Evolutionary conservation across 1,284 basidiomycete genomes (phyloP).

Genomic region (Rhizopogon hawkerae): DNA sequence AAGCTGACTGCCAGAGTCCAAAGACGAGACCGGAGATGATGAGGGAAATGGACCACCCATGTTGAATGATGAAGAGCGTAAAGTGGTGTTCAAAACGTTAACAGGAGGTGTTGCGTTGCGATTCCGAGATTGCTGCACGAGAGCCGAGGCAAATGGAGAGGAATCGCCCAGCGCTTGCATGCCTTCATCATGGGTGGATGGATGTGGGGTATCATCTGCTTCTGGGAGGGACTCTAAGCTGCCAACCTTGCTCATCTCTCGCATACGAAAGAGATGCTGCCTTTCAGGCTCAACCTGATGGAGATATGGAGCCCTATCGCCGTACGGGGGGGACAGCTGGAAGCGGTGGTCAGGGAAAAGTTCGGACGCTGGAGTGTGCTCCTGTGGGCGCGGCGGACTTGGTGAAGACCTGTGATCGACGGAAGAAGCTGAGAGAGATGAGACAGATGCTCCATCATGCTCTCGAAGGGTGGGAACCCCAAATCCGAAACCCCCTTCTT

Average conservation of each 20-base stretch:
- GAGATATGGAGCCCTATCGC: conserved; percentile 39
- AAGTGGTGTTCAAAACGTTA: conserved; percentile 15
- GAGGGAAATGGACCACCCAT: conserved; percentile 42
- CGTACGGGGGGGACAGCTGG: conserved; percentile 27
- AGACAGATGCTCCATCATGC: conserved; percentile 46
- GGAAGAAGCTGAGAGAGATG: conserved; percentile 49
- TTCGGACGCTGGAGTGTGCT: conserved; percentile 24
- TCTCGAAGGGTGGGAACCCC: conserved; percentile 43
- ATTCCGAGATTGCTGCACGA: conserved; percentile 22
- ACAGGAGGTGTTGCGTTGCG: conserved; percentile 25
- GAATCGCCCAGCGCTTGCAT: conserved; percentile 28
- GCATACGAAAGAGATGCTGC: conserved; percentile 31
- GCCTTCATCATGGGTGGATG: conserved; percentile 17
- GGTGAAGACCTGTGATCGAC: conserved; percentile 66
- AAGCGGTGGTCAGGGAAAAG: conserved; percentile 21
- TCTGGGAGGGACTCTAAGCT: conserved; percentile 48
- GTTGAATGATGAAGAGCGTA: conserved; percentile 32
- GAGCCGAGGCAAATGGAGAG: conserved; percentile 27
- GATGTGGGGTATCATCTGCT: conserved; percentile 37
- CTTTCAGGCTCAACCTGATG: conserved; percentile 41
- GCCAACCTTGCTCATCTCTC: conserved; percentile 45
- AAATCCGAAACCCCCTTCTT: conserved; percentile 45
- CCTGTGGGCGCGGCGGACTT: conserved; percentile 38
- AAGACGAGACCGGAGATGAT: conserved; percentile 67
- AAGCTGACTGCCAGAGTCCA: conserved; percentile 63